Conservation (phyloP, 148 eudicot species). For the Vaccinium corymbosum region DNA sequence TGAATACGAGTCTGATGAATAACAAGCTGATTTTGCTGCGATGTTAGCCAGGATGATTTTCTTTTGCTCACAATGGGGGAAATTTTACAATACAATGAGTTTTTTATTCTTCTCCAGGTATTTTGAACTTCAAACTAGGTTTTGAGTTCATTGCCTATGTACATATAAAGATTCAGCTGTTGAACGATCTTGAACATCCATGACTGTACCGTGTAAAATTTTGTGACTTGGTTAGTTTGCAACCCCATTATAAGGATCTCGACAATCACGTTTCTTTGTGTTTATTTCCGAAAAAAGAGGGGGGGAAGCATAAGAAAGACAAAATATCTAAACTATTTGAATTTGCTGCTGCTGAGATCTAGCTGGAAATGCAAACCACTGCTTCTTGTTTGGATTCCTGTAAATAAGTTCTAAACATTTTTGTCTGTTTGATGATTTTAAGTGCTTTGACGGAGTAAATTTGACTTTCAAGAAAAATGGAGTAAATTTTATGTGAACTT, state of each 20-base stretch:
- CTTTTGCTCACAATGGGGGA: neutral
- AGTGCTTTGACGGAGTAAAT: neutral
- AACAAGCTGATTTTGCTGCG: neutral
- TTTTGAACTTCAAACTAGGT: neutral
- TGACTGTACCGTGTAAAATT: neutral
- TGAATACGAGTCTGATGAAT: slow-evolving; percentile 8
- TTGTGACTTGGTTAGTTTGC: neutral
- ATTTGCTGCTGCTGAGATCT: neutral
- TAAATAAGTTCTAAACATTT: neutral
- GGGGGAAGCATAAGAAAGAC: neutral
- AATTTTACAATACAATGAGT: neutral
- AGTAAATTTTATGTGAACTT: neutral
- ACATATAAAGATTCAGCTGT: neutral
- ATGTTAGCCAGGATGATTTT: neutral
- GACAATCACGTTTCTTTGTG: no score
- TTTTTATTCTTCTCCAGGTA: slow-evolving; percentile 4
- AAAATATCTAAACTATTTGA: neutral
- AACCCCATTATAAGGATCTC: neutral
- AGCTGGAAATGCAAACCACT: neutral
- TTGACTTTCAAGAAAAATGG: neutral
- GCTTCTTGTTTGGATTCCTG: neutral
- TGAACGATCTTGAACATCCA: slow-evolving; percentile 8
- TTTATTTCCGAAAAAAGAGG: no score
- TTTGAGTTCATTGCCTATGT: neutral
- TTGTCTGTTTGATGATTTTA: neutral